Evolutionary conservation across 768 basidiomycete genomes (phyloP).

Genomic region (Lyophyllum decastes): DNA sequence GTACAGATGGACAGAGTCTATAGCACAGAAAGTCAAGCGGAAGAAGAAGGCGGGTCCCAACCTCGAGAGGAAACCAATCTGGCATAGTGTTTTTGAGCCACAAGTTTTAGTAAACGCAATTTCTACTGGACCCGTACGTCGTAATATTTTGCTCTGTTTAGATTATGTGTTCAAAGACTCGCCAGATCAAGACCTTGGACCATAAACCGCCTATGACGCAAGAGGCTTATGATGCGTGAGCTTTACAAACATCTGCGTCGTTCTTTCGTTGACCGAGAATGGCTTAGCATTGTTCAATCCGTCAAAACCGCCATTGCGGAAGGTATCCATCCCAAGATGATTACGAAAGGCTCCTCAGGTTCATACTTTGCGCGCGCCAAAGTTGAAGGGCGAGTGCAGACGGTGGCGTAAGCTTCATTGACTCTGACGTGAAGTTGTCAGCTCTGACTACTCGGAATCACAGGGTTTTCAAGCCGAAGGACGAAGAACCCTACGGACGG

Average conservation of each 20-base stretch:
- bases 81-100: slow-evolving; percentile 81
- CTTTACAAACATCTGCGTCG: slow-evolving; percentile 7
- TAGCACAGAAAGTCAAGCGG: slow-evolving; percentile 81
- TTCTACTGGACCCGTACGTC: slow-evolving; percentile 39
- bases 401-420: slow-evolving; percentile 69
- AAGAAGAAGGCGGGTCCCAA: slow-evolving; percentile 73
- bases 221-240: slow-evolving; percentile 70
- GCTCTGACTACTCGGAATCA: not conserved
- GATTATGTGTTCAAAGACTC: not conserved
- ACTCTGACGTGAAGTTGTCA: not conserved
- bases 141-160: not conserved
- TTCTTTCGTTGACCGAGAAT: slow-evolving; percentile 1
- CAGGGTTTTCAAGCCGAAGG: slow-evolving; percentile 92
- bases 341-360: slow-evolving; percentile 85
- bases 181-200: slow-evolving; percentile 77
- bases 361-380: slow-evolving; percentile 91
- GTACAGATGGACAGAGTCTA: slow-evolving; percentile 80
- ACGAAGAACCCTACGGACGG: slow-evolving; percentile 86
- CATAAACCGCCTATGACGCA: slow-evolving; percentile 78
- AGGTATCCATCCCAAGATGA: slow-evolving; percentile 90
- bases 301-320: slow-evolving; percentile 70
- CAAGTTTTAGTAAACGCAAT: slow-evolving; percentile 36
- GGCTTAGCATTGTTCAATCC: slow-evolving; percentile 59
- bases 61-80: slow-evolving; percentile 70
- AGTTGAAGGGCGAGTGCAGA: slow-evolving; percentile 73